These are phyloP conservation scores for Pseudopithomyces maydicus DNA, from an alignment of 2,329 filamentous ascomycete species.

Conservation along the genomic window DNA sequence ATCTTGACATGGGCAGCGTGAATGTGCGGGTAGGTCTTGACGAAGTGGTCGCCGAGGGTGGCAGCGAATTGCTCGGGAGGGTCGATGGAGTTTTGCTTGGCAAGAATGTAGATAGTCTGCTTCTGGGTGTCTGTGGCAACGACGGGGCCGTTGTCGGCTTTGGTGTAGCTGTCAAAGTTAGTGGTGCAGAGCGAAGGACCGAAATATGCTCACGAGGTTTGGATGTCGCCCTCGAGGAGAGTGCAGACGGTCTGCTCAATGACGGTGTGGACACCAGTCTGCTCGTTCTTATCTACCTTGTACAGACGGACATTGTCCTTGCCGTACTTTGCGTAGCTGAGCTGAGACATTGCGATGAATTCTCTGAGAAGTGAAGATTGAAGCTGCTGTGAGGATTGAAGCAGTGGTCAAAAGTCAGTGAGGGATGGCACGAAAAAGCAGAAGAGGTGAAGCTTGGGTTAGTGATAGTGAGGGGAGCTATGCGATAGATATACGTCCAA, in stretches of 20 bases:
- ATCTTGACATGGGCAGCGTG: constrained; percentile 80
- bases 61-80: constrained; percentile 91
- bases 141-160: constrained; percentile 91
- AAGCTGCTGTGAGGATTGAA: not conserved
- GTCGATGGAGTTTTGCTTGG: constrained; percentile 89
- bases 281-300: constrained; percentile 84
- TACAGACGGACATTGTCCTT: constrained; percentile 99
- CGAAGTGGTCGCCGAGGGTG: constrained; percentile 85
- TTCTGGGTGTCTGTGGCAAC: constrained; percentile 98
- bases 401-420: not conserved
- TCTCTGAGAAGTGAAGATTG: not conserved
- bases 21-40: constrained; percentile 88
- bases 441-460: constrained; percentile 17
- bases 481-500: constrained; percentile 35
- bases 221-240: constrained; percentile 90
- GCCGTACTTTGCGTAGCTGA: constrained; percentile 72
- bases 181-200: not conserved
- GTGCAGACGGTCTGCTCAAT: constrained; percentile 95
- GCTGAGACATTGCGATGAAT: constrained; percentile 49
- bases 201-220: constrained; percentile 67
- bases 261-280: constrained; percentile 80
- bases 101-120: constrained; percentile 87
- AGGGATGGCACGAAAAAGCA: constrained; percentile 6
- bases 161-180: constrained; percentile 72
- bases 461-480: constrained; percentile 19